Base-by-base conservation (phyloP, 768 basidiomycete genomes). In the Russula ochroleuca region DNA sequence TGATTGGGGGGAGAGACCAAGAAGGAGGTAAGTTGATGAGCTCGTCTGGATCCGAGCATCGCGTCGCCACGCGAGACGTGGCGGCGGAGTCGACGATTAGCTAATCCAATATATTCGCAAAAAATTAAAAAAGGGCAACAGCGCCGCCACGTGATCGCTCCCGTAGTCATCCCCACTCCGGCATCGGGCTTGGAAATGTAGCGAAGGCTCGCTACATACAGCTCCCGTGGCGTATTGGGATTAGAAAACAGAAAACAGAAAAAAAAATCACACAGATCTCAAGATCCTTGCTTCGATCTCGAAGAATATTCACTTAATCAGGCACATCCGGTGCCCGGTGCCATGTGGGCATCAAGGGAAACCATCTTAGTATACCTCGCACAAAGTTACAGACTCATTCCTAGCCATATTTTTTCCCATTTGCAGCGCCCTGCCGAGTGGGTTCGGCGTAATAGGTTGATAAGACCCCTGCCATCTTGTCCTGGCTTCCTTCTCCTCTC, bases 271-370 rank as follows among this genome's bases (percentile, higher is more conserved):
- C 15, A 17, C 45, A 25, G 40, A 64, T 64, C 63, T 64, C 25
- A 4, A 64, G 57, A 64, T 64, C 63, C 21, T 43, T 10, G 52
- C 63, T 64, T 64, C 57, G 63, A 59, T 64, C 63, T 59, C 58
- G 45, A 59, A 59, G 63, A 59, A 64, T 54, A 64, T 64, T 55
- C 63, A 55, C 63, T 55, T 59, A 54, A 64, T 64, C 57, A 64
- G 63, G 63, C 58, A 59, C 63, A 64, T 64, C 63, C 63, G 63
- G 58, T 54, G 45, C 5, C 47, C 63, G 63, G 63, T 64, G 45
- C 45, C 63, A 64, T 59, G 58, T 53, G 45, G 51, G 28, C 63
- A 59, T 64, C 63, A 64, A 53, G 45, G 43, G 51, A 33, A n/a
- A 17, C 63, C 37, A 64, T 59, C 51, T 48, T 52, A 33, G 63